Evolutionary conservation across 495 filamentous ascomycete species (phyloP).

Genomic region (Xeromyces bisporus): DNA sequence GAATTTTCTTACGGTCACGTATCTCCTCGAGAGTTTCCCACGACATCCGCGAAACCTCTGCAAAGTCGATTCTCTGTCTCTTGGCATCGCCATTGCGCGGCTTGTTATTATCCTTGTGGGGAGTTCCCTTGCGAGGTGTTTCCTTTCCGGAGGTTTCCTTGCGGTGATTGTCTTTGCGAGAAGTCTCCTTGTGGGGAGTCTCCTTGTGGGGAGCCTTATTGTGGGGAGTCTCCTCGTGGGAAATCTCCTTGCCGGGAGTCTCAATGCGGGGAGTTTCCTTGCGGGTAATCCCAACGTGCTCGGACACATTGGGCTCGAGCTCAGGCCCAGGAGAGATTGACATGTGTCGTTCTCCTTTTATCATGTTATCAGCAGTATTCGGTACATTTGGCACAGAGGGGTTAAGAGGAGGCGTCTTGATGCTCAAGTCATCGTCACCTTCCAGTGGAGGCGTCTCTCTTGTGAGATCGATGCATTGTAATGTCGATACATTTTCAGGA

Average conservation of each 20-base stretch:
- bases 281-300: slow-evolving; percentile 1
- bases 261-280: neutral
- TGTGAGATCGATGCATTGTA: slow-evolving; percentile 17
- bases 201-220: no score
- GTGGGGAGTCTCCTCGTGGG: no score
- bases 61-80: slow-evolving; percentile 3
- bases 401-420: slow-evolving; percentile 16
- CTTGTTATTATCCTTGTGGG: neutral
- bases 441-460: slow-evolving; percentile 8
- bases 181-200: no score
- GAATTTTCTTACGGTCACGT: slow-evolving; percentile 16
- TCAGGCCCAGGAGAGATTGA: slow-evolving; percentile 8
- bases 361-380: neutral
- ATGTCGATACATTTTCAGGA: no score
- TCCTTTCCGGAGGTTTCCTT: no score
- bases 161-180: no score
- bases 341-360: slow-evolving; percentile 1
- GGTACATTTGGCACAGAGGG: slow-evolving; percentile 4
- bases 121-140: no score
- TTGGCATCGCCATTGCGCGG: neutral
- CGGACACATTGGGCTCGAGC: slow-evolving; percentile 1
- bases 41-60: slow-evolving; percentile 8
- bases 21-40: slow-evolving; percentile 11
- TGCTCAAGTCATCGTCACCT: slow-evolving; percentile 10
- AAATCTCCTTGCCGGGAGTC: no score